Conservation (phyloP, 805 yeast genomes). For the Isabelozyma gotoi region DNA sequence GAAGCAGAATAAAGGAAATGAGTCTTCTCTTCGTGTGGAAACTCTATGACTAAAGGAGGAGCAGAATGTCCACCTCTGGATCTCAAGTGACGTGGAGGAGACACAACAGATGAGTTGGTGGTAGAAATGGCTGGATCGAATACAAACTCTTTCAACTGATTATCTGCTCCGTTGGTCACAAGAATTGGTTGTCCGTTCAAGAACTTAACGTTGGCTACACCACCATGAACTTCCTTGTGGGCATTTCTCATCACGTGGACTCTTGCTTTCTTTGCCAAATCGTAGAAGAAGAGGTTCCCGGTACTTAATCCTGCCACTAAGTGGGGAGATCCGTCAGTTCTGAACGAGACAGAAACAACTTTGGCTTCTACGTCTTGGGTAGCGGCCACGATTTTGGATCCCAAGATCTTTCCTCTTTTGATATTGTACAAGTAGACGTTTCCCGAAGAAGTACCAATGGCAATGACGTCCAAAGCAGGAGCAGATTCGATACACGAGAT, state of each 20-base stretch:
- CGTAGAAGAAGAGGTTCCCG: conserved; percentile 87
- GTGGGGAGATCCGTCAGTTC: conserved; percentile 89
- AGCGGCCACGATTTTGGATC: conserved; percentile 47
- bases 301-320: conserved; percentile 72
- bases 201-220: conserved; percentile 71
- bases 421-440: conserved; percentile 65
- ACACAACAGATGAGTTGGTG: conserved; percentile 59
- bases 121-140: conserved; percentile 87
- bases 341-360: conserved; percentile 69
- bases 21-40: conserved; percentile 72
- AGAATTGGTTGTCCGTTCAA: conserved; percentile 90
- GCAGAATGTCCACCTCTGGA: conserved; percentile 97
- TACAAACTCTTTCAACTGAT: conserved; percentile 82
- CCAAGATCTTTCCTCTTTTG: conserved; percentile 56
- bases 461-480: conserved; percentile 83
- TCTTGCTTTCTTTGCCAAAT: conserved; percentile 67
- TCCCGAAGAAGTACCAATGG: conserved; percentile 74
- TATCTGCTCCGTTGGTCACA: conserved; percentile 89
- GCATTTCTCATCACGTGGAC: conserved; percentile 73
- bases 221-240: conserved; percentile 74
- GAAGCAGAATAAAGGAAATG: conserved; percentile 88
- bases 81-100: conserved; percentile 89
- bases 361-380: conserved; percentile 39
- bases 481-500: conserved; percentile 76
- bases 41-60: conserved; percentile 75